Conservation (phyloP, 371 early-diverging fungal genomes). For the Mortierella polycephala region DNA sequence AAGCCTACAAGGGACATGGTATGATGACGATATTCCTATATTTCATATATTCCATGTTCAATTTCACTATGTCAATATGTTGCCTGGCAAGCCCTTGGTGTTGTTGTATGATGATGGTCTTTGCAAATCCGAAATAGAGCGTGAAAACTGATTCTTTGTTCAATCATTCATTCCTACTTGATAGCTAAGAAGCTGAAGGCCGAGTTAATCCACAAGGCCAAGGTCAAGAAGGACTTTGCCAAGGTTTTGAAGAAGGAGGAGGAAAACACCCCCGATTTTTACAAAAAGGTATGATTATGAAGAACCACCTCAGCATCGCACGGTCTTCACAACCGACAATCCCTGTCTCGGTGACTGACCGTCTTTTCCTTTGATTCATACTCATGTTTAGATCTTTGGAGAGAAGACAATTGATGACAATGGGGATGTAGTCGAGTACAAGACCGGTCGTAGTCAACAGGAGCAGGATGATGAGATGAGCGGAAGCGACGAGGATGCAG, state of each 20-base stretch:
- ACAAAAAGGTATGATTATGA: slow-evolving; percentile 30
- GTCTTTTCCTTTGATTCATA: background rate
- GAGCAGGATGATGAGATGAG: slow-evolving; percentile 50
- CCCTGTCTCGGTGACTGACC: too few species aligned
- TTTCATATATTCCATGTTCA: background rate
- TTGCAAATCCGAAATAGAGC: background rate
- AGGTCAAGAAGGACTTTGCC: slow-evolving; percentile 69
- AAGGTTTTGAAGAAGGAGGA: slow-evolving; percentile 55
- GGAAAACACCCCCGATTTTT: slow-evolving; percentile 48
- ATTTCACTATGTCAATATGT: background rate
- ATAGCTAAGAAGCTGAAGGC: slow-evolving; percentile 61
- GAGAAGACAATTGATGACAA: slow-evolving; percentile 69
- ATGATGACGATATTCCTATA: too few species aligned
- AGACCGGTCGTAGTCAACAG: slow-evolving; percentile 43
- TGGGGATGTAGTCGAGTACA: slow-evolving; percentile 66
- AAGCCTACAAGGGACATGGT: slow-evolving; percentile 52
- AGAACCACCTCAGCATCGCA: too few species aligned
- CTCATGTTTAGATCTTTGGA: slow-evolving; percentile 62
- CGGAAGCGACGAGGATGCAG: slow-evolving; percentile 32
- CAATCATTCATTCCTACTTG: too few species aligned
- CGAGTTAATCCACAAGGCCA: slow-evolving; percentile 69
- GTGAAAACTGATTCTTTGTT: background rate
- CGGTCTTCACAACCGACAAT: too few species aligned
- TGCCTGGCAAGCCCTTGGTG: background rate
- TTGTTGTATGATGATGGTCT: background rate